Conservation (phyloP, 2,329 filamentous ascomycete species). For the Thielaviopsis populi region DNA sequence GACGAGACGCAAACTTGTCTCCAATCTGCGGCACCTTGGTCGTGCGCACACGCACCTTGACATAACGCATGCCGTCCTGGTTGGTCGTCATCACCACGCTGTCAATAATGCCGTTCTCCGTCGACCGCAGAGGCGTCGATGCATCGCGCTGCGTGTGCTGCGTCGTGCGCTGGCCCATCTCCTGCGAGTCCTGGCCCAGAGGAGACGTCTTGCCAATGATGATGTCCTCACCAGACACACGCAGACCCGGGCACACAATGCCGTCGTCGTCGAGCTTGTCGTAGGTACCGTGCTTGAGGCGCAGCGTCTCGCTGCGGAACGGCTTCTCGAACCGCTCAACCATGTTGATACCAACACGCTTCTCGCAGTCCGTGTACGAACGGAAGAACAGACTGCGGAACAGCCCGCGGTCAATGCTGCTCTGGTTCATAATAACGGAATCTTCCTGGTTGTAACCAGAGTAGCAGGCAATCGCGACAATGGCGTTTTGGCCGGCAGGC, state of each 20-base stretch:
- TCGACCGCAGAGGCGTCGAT: constrained; percentile 84
- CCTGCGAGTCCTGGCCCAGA: constrained; percentile 80
- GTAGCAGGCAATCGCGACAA: constrained; percentile 94
- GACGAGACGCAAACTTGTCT: constrained; percentile 97
- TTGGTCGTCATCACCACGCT: constrained; percentile 89
- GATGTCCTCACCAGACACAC: constrained; percentile 94
- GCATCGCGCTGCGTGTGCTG: constrained; percentile 88
- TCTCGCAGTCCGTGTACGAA: constrained; percentile 93
- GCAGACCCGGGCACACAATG: constrained; percentile 81
- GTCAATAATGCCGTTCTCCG: constrained; percentile 93
- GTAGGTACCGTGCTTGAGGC: constrained; percentile 87
- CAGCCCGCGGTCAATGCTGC: constrained; percentile 90
- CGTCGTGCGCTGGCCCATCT: constrained; percentile 81
- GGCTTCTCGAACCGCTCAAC: constrained; percentile 95
- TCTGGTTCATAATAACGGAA: constrained; percentile 99
- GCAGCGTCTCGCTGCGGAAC: constrained; percentile 70
- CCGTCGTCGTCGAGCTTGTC: constrained; percentile 97
- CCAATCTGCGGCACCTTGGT: constrained; percentile 98
- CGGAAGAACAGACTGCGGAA: constrained; percentile 98
- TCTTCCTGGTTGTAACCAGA: constrained; percentile 99
- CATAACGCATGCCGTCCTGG: constrained; percentile 82
- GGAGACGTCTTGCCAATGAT: constrained; percentile 98
- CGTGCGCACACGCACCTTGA: constrained; percentile 92
- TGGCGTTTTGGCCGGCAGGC: constrained; percentile 92
- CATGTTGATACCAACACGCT: constrained; percentile 83